phyloP scores from a whole-genome alignment of 2,329 filamentous ascomycete species.

The Ilyonectria sp. region DNA sequence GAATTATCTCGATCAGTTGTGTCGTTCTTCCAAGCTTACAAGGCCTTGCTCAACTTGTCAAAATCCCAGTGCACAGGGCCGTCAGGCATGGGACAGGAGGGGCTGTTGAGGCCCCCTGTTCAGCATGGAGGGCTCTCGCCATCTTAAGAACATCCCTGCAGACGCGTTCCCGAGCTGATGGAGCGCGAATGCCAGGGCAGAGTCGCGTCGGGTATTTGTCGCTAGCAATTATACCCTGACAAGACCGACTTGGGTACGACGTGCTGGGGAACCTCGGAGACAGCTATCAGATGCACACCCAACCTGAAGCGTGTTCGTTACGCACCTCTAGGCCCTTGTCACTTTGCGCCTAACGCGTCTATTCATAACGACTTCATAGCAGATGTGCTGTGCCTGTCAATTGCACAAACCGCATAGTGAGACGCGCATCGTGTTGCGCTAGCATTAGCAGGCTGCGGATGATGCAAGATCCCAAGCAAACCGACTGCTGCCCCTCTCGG shows the following conservation, averaged over 20 bases:
- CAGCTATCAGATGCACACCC: conserved; percentile 11
- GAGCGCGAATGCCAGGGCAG: conserved; percentile 17
- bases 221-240: conserved; percentile 21
- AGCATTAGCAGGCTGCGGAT: conserved; percentile 4
- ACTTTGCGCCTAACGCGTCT: conserved; percentile 33
- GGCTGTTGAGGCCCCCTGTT: conserved; percentile 22
- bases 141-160: conserved; percentile 18
- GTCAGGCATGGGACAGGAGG: conserved; percentile 13
- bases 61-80: conserved; percentile 17
- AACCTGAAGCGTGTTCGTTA: conserved; percentile 9
- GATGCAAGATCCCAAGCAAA: neutral
- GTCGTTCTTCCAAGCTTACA: conserved; percentile 1
- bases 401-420: conserved; percentile 14
- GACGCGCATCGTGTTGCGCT: neutral
- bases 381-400: conserved; percentile 2
- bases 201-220: conserved; percentile 30
- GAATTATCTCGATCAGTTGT: conserved; percentile 9
- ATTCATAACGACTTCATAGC: conserved; percentile 25
- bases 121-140: conserved; percentile 13
- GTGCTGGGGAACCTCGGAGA: conserved; percentile 10
- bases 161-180: conserved; percentile 20
- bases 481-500: neutral
- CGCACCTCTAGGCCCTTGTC: conserved; percentile 19
- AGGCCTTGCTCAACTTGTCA: conserved; percentile 14
- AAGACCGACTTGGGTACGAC: conserved; percentile 10